phyloP scores from a whole-genome alignment of 1,139 yeast species.

The Spathaspora sp. region DNA sequence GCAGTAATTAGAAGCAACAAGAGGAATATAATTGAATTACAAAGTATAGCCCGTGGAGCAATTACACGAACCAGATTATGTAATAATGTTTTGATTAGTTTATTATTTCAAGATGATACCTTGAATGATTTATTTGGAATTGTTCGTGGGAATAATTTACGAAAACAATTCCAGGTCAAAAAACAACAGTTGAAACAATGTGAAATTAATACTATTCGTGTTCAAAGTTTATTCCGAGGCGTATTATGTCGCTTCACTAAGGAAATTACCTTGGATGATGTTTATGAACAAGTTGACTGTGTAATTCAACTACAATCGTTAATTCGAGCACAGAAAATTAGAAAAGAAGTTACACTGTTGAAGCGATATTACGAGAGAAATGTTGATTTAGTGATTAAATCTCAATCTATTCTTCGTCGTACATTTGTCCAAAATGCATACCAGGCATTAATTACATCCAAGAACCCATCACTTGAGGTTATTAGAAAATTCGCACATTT shows the following conservation, averaged over 20 bases:
- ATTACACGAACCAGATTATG: conserved; percentile 46
- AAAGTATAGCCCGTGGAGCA: conserved; percentile 56
- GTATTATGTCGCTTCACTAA: conserved; percentile 50
- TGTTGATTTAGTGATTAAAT: conserved; percentile 56
- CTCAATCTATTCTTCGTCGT: conserved; percentile 76
- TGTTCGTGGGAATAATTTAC: conserved; percentile 42
- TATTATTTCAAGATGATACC: conserved; percentile 37
- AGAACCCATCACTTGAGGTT: conserved; percentile 76
- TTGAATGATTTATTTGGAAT: conserved; percentile 43
- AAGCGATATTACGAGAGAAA: conserved; percentile 55
- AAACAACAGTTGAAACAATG: conserved; percentile 23
- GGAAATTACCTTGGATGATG: conserved; percentile 52
- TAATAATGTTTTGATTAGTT: conserved; percentile 42
- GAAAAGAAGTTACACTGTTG: conserved; percentile 39
- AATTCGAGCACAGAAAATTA: conserved; percentile 44
- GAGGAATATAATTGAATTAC: conserved; percentile 35
- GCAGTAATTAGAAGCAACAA: conserved; percentile 16
- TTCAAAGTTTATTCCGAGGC: conserved; percentile 44
- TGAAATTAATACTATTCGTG: conserved; percentile 24
- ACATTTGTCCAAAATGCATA: conserved; percentile 72
- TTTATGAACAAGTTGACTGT: conserved; percentile 41
- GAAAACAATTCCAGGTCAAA: conserved; percentile 25
- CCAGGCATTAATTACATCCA: conserved; percentile 62
- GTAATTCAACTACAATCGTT: conserved; percentile 51
- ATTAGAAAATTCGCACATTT: conserved; percentile 77